Evolutionary conservation across 345 rosid genomes (phyloP).

Genomic region (Passiflora organensis): DNA sequence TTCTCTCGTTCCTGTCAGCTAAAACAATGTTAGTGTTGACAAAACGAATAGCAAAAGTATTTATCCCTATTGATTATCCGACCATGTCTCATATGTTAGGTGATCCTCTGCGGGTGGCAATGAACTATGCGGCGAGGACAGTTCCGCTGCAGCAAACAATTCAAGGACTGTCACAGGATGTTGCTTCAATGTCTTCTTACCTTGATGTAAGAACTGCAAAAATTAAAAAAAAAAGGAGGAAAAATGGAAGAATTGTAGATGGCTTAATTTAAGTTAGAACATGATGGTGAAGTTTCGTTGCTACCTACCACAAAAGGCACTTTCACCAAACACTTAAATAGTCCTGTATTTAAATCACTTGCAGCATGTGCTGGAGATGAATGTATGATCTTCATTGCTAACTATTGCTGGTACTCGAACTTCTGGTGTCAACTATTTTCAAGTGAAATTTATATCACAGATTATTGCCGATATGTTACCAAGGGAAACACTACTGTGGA

Average conservation of each 20-base stretch:
- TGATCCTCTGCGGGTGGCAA: constrained; percentile 25
- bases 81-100: constrained; percentile 21
- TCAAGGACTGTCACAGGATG: constrained; percentile 8
- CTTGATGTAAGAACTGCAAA: constrained; percentile 13
- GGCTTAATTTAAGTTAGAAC: too few relatives aligned
- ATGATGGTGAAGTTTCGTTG: too few relatives aligned
- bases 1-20: neutral
- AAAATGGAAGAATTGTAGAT: too few relatives aligned
- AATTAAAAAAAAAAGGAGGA: too few relatives aligned
- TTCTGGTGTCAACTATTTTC: neutral
- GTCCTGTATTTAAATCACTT: too few relatives aligned
- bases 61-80: neutral
- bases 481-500: constrained; percentile 34
- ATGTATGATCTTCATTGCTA: too few relatives aligned
- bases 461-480: constrained; percentile 28
- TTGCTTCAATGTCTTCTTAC: constrained; percentile 8
- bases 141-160: constrained; percentile 7
- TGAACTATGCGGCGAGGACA: constrained; percentile 10
- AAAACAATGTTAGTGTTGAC: neutral
- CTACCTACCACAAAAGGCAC: too few relatives aligned
- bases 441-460: constrained; percentile 24
- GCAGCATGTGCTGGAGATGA: too few relatives aligned
- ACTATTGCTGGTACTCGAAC: too few relatives aligned
- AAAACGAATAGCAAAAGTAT: too few relatives aligned
- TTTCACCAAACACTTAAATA: too few relatives aligned